Base-by-base conservation (phyloP, 176 grass and related monocot species). In the Saccharum spontaneum region DNA sequence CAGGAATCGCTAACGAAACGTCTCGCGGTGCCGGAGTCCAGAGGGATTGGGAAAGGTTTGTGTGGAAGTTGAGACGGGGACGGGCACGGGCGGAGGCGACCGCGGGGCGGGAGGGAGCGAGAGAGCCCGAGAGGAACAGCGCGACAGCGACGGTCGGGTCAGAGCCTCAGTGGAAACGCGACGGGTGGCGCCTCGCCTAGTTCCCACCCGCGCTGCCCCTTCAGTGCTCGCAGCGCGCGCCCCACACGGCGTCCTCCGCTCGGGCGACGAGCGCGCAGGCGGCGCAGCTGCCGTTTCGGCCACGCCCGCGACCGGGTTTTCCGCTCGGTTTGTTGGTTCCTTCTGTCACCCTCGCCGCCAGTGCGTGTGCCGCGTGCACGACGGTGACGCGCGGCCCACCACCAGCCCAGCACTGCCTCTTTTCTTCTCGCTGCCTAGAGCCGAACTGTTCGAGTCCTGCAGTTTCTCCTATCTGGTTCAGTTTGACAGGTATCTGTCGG, bases 111-210 rank as follows among this genome's bases (percentile, higher is more conserved):
- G 39, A 28, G 22, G 28, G 76, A 36, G 16, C 55, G 70, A 41
- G 38, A 13, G 22, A n/a, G 22, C 20, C 24, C 24, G 37, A 71
- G 76, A 26, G 46, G 23, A 46, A 66, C 23, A 57, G 43, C 34
- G 66, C 1, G 52, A 72, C 43, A 55, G 80, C 83, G 88, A 71
- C 66, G 79, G 40, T 72, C 65, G 13, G 64, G n/a, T 50, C 71
- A 18, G 43, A 2, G 71, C 7, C 11, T 69, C 54, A 77, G 83
- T 44, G 43, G 83, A 81, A 36, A 41, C 40, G 39, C 1, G 79
- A 90, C 79, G 74, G 75, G 79, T 90, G 88, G 84, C 74, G 43
- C 88, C 55, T 39, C 23, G 50, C 62, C 18, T n/a, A 82, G 71
- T 59, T 69, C 71, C 71, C 52, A 54, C 64, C 65, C 31, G 54